Percentiles rank a stretch among this genome's conserved stretches.
Conservation (phyloP, 768 basidiomycete genomes). For the Boletus pseudopeckii region DNA sequence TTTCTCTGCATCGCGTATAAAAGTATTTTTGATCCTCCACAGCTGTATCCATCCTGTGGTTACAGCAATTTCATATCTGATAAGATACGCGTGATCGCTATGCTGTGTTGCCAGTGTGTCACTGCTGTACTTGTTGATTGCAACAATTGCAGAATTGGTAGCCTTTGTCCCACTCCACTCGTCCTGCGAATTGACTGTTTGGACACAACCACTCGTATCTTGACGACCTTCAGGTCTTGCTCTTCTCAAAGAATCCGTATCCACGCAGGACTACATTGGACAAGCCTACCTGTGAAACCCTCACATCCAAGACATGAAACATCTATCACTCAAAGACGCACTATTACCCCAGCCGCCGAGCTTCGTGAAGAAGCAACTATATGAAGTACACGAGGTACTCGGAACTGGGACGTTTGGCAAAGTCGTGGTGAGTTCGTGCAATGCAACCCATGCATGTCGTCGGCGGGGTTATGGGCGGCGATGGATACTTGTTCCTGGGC, state of each 20-base stretch:
- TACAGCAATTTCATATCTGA: constrained; percentile 10
- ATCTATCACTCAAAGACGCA: constrained; percentile 46
- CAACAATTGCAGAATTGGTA: neutral
- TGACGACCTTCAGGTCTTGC: neutral
- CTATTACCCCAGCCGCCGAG: constrained; percentile 82
- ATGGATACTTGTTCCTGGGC: neutral
- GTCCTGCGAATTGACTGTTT: neutral
- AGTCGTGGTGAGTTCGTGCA: constrained; percentile 60
- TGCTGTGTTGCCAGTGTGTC: constrained; percentile 15
- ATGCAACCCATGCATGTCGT: neutral
- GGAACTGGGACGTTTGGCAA: constrained; percentile 90
- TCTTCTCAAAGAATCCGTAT: neutral
- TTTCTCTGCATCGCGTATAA: neutral
- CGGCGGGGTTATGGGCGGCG: constrained; percentile 1
- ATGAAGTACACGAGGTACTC: constrained; percentile 67
- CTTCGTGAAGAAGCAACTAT: constrained; percentile 81
- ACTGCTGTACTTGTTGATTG: neutral
- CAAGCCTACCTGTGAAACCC: neutral
- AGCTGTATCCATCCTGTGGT: neutral
- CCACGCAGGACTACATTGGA: neutral
- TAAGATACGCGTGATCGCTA: constrained; percentile 13
- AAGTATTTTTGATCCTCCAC: neutral
- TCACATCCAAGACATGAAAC: constrained; percentile 24
- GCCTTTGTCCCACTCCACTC: constrained; percentile 1
- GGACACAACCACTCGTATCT: neutral